These are phyloP conservation scores for Gelatoporia subvermispora DNA, from an alignment of 768 basidiomycete species.

Conservation along the genomic window DNA sequence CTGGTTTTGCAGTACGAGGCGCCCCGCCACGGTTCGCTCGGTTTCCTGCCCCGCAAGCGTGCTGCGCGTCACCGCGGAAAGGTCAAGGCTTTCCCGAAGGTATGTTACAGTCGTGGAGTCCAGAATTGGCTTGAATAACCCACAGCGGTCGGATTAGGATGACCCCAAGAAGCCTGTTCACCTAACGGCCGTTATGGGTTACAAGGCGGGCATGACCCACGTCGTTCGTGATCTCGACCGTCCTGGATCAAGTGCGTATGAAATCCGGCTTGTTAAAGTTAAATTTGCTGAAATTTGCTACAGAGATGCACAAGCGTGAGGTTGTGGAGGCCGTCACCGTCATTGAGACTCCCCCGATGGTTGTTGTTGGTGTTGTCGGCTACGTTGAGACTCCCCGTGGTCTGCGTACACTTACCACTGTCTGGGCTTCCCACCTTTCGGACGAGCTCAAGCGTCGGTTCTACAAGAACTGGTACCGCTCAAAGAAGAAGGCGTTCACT, in stretches of 20 bases:
- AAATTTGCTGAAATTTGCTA: neutral
- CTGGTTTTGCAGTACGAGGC: slow-evolving; percentile 76
- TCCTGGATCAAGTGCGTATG: slow-evolving; percentile 90
- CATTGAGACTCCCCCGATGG: slow-evolving; percentile 94
- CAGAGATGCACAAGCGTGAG: slow-evolving; percentile 99
- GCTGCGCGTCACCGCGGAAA: slow-evolving; percentile 96
- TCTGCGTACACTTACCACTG: slow-evolving; percentile 96
- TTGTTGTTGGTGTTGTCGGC: slow-evolving; percentile 96
- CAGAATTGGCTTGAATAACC: neutral
- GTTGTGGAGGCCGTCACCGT: slow-evolving; percentile 97
- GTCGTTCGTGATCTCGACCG: slow-evolving; percentile 98
- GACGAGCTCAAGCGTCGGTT: slow-evolving; percentile 98
- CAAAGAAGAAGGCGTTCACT: slow-evolving; percentile 99
- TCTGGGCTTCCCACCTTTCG: slow-evolving; percentile 96
- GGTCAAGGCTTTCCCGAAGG: slow-evolving; percentile 99
- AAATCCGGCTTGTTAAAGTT: neutral
- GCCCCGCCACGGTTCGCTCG: slow-evolving; percentile 96
- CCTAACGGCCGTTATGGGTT: slow-evolving; percentile 96
- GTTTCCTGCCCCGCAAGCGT: slow-evolving; percentile 95
- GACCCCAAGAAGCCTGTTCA: slow-evolving; percentile 99
- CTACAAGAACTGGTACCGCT: slow-evolving; percentile 99
- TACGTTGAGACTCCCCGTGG: slow-evolving; percentile 99
- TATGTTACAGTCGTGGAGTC: slow-evolving; percentile 30
- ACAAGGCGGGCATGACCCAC: slow-evolving; percentile 99
- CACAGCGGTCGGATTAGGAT: slow-evolving; percentile 58